A percentile compares a stretch with the other conserved stretches of the same genome.
These are phyloP conservation scores for Talaromyces liani DNA, from an alignment of 495 filamentous ascomycete genomes.

Conservation along the genomic window DNA sequence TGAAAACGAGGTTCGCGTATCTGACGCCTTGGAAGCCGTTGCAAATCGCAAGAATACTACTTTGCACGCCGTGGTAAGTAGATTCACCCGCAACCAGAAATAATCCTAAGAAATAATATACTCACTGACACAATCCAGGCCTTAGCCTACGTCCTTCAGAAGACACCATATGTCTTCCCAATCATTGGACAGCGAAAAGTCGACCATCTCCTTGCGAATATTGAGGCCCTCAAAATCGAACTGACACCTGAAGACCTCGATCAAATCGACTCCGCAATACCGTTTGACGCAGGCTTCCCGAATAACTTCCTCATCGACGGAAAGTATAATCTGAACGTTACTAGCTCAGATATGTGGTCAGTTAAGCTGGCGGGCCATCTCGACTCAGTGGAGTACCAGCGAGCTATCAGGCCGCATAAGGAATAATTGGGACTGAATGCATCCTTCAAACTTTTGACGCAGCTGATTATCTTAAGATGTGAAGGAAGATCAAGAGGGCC, in stretches of 20 bases:
- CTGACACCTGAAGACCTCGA: constrained; percentile 54
- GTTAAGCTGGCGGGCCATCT: background rate
- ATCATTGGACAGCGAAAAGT: constrained; percentile 64
- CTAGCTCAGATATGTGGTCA: background rate
- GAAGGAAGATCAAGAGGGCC: background rate
- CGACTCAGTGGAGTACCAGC: background rate
- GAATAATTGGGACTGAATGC: background rate
- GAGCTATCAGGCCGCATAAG: background rate
- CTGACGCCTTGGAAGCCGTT: constrained; percentile 48
- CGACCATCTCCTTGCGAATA: constrained; percentile 59
- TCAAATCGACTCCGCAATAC: constrained; percentile 54
- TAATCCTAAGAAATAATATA: background rate
- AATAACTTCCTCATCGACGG: constrained; percentile 31
- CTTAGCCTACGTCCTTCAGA: constrained; percentile 66
- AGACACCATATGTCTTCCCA: constrained; percentile 69
- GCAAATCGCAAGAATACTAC: constrained; percentile 26
- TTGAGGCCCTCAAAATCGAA: constrained; percentile 52
- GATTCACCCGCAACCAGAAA: background rate
- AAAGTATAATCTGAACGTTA: background rate
- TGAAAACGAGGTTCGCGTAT: constrained; percentile 11
- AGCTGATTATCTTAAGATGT: background rate
- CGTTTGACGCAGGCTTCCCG: constrained; percentile 60
- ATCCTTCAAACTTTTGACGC: background rate
- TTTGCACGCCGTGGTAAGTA: background rate
- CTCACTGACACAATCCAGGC: constrained; percentile 38